Base-by-base conservation (phyloP, 2,329 filamentous ascomycete species). In the Aspergillus alliaceus region DNA sequence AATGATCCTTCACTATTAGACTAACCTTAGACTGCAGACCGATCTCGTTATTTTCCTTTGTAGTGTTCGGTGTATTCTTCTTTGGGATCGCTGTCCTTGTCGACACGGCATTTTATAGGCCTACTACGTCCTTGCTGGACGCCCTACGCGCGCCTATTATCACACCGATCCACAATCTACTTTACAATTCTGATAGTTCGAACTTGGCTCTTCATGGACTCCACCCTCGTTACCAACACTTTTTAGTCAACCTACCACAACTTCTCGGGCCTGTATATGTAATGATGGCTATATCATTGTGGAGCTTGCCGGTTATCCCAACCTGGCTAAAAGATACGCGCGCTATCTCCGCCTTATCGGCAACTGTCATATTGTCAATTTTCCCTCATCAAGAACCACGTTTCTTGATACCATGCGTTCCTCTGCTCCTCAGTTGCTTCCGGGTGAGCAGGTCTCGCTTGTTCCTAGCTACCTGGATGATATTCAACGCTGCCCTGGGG, bases 71-170 rank as follows among this genome's bases (percentile, higher is more conserved):
- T 31, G 72, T 89, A 34, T 71, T 87, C 50, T 93, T 91, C 51
- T 80, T 86, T 47, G 80, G 86, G 56, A 74, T 93, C 62, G 93
- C 92, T 39, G 84, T 97, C 65, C 84, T 85, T 56, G 82, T 91
- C 56, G 95, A 99, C 74, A 98, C 93, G 3, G 83, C 86, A 46
- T 97, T 96, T 73, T 97, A 96, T 72, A 72, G 66, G 25, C 74
- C 68, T 4, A 67, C 73, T 12, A 64, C 64, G 14, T 74, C 75
- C 18, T 55, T 77, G 39, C 50, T 68, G n/a, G 68, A 74, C n/a
- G 64, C 71, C 35, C 60, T 79, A 79, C 83, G 46, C 71, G 81
- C 57, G 59, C 90, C 90, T 1, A 82, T 90, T 49, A 85, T 93
- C 61, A 91, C 90, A 6, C 90, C 90, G 9, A 78, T 91, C 56